A percentile compares a stretch with the other conserved stretches of the same genome.
Evolutionary conservation across 1,284 basidiomycete genomes (phyloP).

Genomic region (Boletus sp.): DNA sequence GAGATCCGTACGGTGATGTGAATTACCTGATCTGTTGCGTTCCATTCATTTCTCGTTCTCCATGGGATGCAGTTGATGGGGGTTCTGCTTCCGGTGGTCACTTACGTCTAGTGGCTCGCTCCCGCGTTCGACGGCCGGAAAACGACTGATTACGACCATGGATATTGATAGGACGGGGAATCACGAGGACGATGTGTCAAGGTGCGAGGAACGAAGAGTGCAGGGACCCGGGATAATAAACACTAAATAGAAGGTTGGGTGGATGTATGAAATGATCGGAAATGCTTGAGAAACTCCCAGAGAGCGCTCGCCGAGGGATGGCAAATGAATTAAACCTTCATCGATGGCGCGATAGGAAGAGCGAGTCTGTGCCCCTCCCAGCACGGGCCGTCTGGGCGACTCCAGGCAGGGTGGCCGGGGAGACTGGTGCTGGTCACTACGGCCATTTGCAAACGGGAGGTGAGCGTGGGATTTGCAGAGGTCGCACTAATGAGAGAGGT

Average conservation of each 20-base stretch:
- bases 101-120: constrained; percentile 40
- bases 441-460: constrained; percentile 14
- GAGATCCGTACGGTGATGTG: constrained; percentile 22
- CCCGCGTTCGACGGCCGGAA: constrained; percentile 34
- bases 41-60: constrained; percentile 33
- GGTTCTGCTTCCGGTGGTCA: constrained; percentile 35
- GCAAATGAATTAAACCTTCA: constrained; percentile 30
- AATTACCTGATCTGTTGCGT: constrained; percentile 22
- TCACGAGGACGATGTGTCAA: constrained; percentile 23
- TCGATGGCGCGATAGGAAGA: constrained; percentile 28
- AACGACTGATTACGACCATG: constrained; percentile 16
- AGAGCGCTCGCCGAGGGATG: constrained; percentile 20
- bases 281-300: constrained; percentile 10
- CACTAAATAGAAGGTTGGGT: constrained; percentile 36
- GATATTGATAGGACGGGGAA: constrained; percentile 32
- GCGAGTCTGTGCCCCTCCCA: background rate
- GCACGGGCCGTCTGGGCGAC: constrained; percentile 5
- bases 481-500: too few species aligned
- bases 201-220: constrained; percentile 24
- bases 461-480: constrained; percentile 35
- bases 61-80: constrained; percentile 28
- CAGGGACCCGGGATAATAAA: constrained; percentile 27
- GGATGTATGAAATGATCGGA: constrained; percentile 34
- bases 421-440: background rate
- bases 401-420: constrained; percentile 32